These are phyloP conservation scores for Venturia asperata DNA, from an alignment of 2,329 filamentous ascomycete genomes.

Conservation along the genomic window DNA sequence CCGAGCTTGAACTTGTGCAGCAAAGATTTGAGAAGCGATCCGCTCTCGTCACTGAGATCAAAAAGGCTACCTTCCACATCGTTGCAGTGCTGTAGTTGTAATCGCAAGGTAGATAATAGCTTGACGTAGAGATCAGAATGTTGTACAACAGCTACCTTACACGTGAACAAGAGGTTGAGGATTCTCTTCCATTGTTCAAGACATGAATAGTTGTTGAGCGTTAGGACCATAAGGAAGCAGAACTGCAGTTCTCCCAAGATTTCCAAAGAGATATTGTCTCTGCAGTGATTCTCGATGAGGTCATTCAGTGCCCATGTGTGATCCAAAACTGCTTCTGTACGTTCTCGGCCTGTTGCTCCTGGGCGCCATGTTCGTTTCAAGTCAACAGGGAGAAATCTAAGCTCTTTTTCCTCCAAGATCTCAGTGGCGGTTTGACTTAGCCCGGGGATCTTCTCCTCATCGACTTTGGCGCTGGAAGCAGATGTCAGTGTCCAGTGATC, in stretches of 20 bases:
- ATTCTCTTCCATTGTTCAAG: constrained; percentile 59
- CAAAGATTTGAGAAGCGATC: constrained; percentile 45
- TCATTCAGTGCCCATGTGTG: constrained; percentile 54
- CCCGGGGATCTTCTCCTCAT: constrained; percentile 55
- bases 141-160: constrained; percentile 43
- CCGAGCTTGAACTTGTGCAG: constrained; percentile 46
- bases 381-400: constrained; percentile 52
- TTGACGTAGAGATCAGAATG: constrained; percentile 46
- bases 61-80: constrained; percentile 55
- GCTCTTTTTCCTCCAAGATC: constrained; percentile 35
- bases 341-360: constrained; percentile 54
- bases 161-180: constrained; percentile 51
- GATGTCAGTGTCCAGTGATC: constrained; percentile 52
- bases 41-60: constrained; percentile 49
- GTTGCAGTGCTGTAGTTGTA: constrained; percentile 50
- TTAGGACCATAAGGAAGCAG: constrained; percentile 55
- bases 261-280: constrained; percentile 25
- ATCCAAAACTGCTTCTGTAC: constrained; percentile 56
- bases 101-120: constrained; percentile 42
- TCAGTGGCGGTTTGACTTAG: constrained; percentile 30
- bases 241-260: constrained; percentile 56
- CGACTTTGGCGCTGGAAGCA: constrained; percentile 48
- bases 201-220: constrained; percentile 59
- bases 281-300: constrained; percentile 37
- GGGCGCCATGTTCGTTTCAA: constrained; percentile 56